Conservation (phyloP, 768 basidiomycete genomes). For the Fomitopsis pulvina region DNA sequence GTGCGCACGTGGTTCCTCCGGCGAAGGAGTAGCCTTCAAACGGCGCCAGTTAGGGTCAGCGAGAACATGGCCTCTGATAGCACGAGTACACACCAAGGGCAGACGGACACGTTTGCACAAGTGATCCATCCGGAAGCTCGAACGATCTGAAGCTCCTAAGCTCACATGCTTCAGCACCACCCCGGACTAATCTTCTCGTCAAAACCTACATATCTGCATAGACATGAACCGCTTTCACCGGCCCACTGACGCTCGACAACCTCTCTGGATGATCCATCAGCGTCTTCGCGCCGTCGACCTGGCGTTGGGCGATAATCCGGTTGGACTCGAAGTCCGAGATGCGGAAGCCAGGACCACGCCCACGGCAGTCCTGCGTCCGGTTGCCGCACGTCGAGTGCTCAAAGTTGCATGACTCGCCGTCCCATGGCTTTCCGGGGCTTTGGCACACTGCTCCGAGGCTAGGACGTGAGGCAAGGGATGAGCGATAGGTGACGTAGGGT, state of each 20-base stretch:
- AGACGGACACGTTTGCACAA: slow-evolving; percentile 67
- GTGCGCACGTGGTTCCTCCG: slow-evolving; percentile 68
- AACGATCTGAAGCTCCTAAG: slow-evolving; percentile 64
- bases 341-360: slow-evolving; percentile 71
- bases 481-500: not conserved
- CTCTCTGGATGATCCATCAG: slow-evolving; percentile 41
- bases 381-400: slow-evolving; percentile 73
- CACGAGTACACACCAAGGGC: slow-evolving; percentile 51
- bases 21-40: slow-evolving; percentile 66
- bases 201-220: slow-evolving; percentile 66
- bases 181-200: too few relatives aligned
- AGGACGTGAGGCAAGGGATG: slow-evolving; percentile 17
- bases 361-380: slow-evolving; percentile 60
- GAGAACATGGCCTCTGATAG: slow-evolving; percentile 6
- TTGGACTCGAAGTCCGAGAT: slow-evolving; percentile 75
- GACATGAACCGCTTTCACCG: slow-evolving; percentile 64
- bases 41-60: not conserved
- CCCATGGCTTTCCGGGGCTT: slow-evolving; percentile 59
- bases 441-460: slow-evolving; percentile 72
- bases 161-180: too few relatives aligned
- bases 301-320: slow-evolving; percentile 59
- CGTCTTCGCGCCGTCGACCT: slow-evolving; percentile 61
- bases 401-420: slow-evolving; percentile 64
- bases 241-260: slow-evolving; percentile 45
- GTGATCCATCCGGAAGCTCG: slow-evolving; percentile 56